Evolutionary conservation across 345 rosid species (phyloP), one percentile per base, ranked within the genome.

Genomic region (Toxicodendron radicans): DNA sequence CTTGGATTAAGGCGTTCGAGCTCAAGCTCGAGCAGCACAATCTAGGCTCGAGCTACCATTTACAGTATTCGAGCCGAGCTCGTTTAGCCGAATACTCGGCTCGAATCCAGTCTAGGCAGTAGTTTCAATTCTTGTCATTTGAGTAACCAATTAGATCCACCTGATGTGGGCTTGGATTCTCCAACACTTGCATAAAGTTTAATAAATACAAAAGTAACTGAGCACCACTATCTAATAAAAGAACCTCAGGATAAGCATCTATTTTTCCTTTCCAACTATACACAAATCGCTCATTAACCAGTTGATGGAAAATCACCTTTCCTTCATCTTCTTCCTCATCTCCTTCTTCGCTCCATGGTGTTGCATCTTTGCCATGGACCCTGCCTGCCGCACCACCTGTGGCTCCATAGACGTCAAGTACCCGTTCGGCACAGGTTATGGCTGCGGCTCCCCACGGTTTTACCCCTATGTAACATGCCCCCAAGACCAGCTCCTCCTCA

Each of bases 361-460:
- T 11, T 64, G 6, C 61, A 66, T 57, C 7, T 49, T 30, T 1
- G 71, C 84, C 54, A 3, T 30, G 0, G 65, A 52, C 73, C 67
- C 64, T 2, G 57, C 80, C 18, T 86, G 90, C 75, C 70, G 45
- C 23, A 43, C 73, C 64, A 62, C 75, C 5, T 86, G 90, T 17
- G 90, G 90, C 70, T 77, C 82, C 6, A 57, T 86, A 32, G 62
- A 64, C 5, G 32, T 86, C 70, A 80, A 82, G 86, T 86, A 86
- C 83, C 90, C 90, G 0, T 84, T 86, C 0, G 90, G 90, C 72
- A 76, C 80, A 0, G 80, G 76, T 76, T 14, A n/a, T 41, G 90
- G 90, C 27, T 86, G 90, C 30, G 90, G 90, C 71, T 84, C 90
- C 0, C 83, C 85, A 1, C 76, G 86, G 12, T 80, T 86, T 66